phyloP scores from a whole-genome alignment of 1,284 basidiomycete genomes.

The Pseudomicrostroma phylloplanum region DNA sequence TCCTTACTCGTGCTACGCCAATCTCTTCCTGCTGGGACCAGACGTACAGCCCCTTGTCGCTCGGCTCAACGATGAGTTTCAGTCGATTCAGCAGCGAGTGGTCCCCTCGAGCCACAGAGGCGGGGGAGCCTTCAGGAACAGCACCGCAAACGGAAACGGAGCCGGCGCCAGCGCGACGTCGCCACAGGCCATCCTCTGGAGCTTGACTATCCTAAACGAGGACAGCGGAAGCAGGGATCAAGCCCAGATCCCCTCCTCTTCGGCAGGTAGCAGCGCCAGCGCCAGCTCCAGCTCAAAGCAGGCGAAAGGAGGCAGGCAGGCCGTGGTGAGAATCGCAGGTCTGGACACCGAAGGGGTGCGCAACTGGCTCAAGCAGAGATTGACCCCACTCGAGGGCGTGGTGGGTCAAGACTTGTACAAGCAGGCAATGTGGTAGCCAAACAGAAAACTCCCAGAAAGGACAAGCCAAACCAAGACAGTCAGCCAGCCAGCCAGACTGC shows the following conservation, averaged over 20 bases:
- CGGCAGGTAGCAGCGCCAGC: too few species aligned
- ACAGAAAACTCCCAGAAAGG: too few species aligned
- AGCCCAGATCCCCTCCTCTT: not conserved
- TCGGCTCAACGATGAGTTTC: slow-evolving; percentile 57
- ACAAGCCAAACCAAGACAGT: too few species aligned
- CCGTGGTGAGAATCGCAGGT: not conserved
- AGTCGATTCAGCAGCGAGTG: slow-evolving; percentile 57
- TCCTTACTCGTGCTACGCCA: slow-evolving; percentile 80
- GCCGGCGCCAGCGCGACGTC: not conserved
- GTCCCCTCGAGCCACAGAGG: slow-evolving; percentile 43
- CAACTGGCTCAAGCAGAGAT: not conserved
- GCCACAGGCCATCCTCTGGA: slow-evolving; percentile 68
- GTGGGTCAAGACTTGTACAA: too few species aligned
- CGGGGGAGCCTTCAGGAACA: too few species aligned
- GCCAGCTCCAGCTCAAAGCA: too few species aligned
- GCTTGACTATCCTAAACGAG: slow-evolving; percentile 56
- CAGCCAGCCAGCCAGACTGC: too few species aligned
- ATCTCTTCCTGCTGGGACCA: slow-evolving; percentile 67
- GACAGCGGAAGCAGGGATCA: not conserved
- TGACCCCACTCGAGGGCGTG: not conserved
- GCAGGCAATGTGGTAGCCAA: too few species aligned
- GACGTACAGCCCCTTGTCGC: slow-evolving; percentile 55
- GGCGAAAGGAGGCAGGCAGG: not conserved
- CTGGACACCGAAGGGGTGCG: not conserved
- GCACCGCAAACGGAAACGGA: slow-evolving; percentile 48